Evolutionary conservation across 371 early-diverging fungal species (phyloP).

Genomic region (Lichtheimia hyalospora): DNA sequence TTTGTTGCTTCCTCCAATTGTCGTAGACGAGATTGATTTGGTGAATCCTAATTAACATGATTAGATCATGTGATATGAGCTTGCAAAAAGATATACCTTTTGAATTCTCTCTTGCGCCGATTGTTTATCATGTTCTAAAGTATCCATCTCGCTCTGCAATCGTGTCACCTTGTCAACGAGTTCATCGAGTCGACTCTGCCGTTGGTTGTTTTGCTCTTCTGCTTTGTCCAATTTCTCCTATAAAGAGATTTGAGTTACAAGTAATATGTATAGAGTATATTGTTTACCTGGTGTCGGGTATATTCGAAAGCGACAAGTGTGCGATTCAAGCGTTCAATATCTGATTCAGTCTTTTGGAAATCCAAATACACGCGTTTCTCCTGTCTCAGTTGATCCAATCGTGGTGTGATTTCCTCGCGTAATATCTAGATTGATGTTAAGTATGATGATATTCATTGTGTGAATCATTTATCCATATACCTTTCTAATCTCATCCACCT

Average conservation of each 20-base stretch:
- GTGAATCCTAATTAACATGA: conserved; percentile 40
- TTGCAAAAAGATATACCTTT: conserved; percentile 11
- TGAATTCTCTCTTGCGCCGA: conserved; percentile 40
- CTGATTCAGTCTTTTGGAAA: conserved; percentile 88
- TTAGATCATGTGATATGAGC: neutral
- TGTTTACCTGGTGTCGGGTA: conserved; percentile 50
- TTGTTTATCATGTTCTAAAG: conserved; percentile 50
- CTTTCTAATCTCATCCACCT: conserved; percentile 88
- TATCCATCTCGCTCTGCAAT: conserved; percentile 47
- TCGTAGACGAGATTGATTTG: conserved; percentile 64
- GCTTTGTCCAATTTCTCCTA: conserved; percentile 42
- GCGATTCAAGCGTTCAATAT: conserved; percentile 80
- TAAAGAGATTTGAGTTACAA: neutral
- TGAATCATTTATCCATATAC: neutral
- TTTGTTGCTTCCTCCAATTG: conserved; percentile 71
- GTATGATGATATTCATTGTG: neutral
- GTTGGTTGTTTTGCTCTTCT: conserved; percentile 35
- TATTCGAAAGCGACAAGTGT: conserved; percentile 87
- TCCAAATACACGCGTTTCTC: conserved; percentile 92
- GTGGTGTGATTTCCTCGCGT: conserved; percentile 91
- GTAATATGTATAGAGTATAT: too few relatives aligned
- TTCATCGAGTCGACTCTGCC: conserved; percentile 28
- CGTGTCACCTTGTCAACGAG: conserved; percentile 23
- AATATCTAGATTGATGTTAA: conserved; percentile 55
- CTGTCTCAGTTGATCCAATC: conserved; percentile 85